These are phyloP conservation scores for Proteromonas lacertae DNA, from an alignment of 352 stramenopile species.

Conservation along the genomic window DNA sequence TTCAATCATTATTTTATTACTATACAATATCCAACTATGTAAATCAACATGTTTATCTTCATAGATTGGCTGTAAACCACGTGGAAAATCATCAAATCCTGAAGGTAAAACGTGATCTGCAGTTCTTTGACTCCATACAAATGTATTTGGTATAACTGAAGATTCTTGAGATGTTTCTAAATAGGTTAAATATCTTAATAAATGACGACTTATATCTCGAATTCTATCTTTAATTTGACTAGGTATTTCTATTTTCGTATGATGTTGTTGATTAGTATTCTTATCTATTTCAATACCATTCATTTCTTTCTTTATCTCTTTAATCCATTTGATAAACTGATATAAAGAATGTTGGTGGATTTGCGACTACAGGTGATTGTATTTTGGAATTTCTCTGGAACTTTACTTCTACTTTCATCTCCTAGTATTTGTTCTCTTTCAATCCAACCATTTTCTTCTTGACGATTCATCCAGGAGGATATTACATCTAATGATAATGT, in stretches of 20 bases:
- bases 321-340: not conserved
- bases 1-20: conserved; percentile 1
- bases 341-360: conserved; percentile 51
- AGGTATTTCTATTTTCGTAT: no score
- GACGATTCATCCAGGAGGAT: conserved; percentile 29
- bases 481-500: conserved; percentile 31
- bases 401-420: conserved; percentile 22
- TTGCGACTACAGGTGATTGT: conserved; percentile 31
- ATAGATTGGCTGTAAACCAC: conserved; percentile 21
- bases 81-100: conserved; percentile 57
- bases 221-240: no score
- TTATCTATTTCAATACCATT: no score
- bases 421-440: conserved; percentile 47
- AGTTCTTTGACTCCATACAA: no score
- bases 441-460: conserved; percentile 28
- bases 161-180: no score
- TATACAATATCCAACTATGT: conserved; percentile 39
- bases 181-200: no score
- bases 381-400: conserved; percentile 48
- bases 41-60: conserved; percentile 54
- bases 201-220: no score
- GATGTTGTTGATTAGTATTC: no score
- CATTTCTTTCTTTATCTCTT: no score
- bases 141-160: no score
- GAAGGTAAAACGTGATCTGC: conserved; percentile 63